Base-by-base conservation (phyloP, 177 flowering plant species). In the Vitis hybrid region DNA sequence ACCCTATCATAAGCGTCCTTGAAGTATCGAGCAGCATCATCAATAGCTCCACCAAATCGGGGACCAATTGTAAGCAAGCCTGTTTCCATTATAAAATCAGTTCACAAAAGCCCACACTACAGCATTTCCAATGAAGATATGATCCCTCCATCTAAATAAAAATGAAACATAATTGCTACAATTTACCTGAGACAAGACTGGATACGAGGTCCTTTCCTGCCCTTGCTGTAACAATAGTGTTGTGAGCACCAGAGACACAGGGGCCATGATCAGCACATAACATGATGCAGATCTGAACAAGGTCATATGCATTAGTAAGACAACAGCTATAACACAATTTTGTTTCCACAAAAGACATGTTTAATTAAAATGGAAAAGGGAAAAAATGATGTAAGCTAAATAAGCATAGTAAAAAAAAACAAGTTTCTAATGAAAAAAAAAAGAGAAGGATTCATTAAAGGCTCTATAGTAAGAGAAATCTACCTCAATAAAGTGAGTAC, bases 21-120 rank as follows among this genome's bases (percentile, higher is more conserved):
- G 77, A 95, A 95, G 81, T 94, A 95, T 66, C 97, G 81, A 56
- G 99, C 99, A 68, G 99, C 99, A 82, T 94, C 99, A 80, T 95
- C 99, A 79, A 95, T 85, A 56, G 99, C 99, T 28, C 99, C 99
- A 76, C 99, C 99, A 82, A 95, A 95, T 77, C 98, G 82, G 14
- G 99, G 99, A 73, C 99, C 99, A 82, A 95, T 95, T 44, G 99
- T 95, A 22, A 95, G 87, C 81, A 95, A 80, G 75, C 98, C 98
- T 95, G 86, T 81, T 77, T 53, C 57, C 9, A 61, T 68, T 15
- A 11, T 11, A 38, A 47, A 53, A 61, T 54, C 28, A 64, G 50
- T 47, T 55, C 15, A 1, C n/a, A 74, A 9, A 31, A 57, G 6
- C 19, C 51, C 17, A 53, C 20, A 33, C 44, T 33, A 4, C 44